Conservation (phyloP, 345 rosid species). For the Ailanthus altissimus region DNA sequence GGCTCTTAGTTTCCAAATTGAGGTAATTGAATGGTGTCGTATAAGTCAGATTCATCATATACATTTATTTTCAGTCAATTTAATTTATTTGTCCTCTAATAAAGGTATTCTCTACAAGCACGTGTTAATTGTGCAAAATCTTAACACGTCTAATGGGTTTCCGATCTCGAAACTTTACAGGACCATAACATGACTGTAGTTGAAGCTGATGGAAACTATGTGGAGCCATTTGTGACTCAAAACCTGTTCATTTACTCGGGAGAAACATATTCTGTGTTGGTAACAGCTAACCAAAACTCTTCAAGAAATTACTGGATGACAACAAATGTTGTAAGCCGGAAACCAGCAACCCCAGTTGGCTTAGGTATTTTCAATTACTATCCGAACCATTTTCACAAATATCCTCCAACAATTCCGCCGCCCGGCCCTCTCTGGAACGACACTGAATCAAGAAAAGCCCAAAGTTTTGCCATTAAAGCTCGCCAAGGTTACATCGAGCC, state of each 20-base stretch:
- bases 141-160: too few relatives aligned
- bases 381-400: background rate
- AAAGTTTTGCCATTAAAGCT: slow-evolving; percentile 20
- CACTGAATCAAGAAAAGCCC: background rate
- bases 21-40: too few relatives aligned
- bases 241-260: slow-evolving; percentile 40
- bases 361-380: slow-evolving; percentile 27
- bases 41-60: too few relatives aligned
- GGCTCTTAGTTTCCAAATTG: slow-evolving; percentile 36
- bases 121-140: too few relatives aligned
- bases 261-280: slow-evolving; percentile 38
- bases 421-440: slow-evolving; percentile 28
- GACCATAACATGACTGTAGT: slow-evolving; percentile 40
- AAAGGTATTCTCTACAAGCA: too few relatives aligned
- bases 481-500: background rate
- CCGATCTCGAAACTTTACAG: too few relatives aligned
- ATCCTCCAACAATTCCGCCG: background rate
- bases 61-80: too few relatives aligned
- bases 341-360: slow-evolving; percentile 19
- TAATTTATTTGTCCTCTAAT: too few relatives aligned
- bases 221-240: slow-evolving; percentile 28
- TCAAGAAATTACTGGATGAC: slow-evolving; percentile 21
- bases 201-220: slow-evolving; percentile 45
- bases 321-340: slow-evolving; percentile 5
- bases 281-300: slow-evolving; percentile 23